These are phyloP conservation scores for Diplodia intermedia DNA, from an alignment of 2,329 filamentous ascomycete genomes.

Conservation along the genomic window DNA sequence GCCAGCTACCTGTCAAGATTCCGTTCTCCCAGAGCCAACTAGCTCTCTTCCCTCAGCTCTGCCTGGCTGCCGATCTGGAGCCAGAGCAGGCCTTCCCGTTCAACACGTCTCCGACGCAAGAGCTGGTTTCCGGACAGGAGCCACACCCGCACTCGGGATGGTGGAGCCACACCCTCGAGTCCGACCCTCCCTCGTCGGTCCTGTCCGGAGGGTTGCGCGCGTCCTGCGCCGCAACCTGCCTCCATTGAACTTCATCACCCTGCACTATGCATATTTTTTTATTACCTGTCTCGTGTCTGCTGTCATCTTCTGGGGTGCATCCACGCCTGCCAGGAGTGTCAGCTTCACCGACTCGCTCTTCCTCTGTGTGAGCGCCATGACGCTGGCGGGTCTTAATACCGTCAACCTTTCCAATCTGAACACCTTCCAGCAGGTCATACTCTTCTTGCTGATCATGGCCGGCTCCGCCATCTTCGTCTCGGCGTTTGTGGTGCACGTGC, in stretches of 20 bases:
- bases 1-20: constrained; percentile 25
- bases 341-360: constrained; percentile 71
- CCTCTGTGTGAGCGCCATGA: constrained; percentile 70
- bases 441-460: constrained; percentile 70
- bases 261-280: constrained; percentile 74
- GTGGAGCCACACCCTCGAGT: constrained; percentile 32
- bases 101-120: constrained; percentile 26
- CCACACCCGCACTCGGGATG: constrained; percentile 33
- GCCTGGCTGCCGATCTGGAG: constrained; percentile 31
- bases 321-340: constrained; percentile 60
- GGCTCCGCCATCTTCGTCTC: constrained; percentile 73
- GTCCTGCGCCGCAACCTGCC: constrained; percentile 43
- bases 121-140: constrained; percentile 29
- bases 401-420: constrained; percentile 69
- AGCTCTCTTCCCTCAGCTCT: not conserved
- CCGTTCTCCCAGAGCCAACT: not conserved
- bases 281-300: constrained; percentile 62
- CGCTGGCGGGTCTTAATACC: constrained; percentile 71
- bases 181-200: constrained; percentile 33
- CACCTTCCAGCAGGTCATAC: constrained; percentile 70
- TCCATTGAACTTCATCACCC: constrained; percentile 65
- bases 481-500: constrained; percentile 66
- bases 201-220: constrained; percentile 36
- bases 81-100: constrained; percentile 24
- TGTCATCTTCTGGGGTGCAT: constrained; percentile 67